These are phyloP conservation scores for Lactuca sativa DNA, from an alignment of 129 eudicot genomes.

Conservation along the genomic window DNA sequence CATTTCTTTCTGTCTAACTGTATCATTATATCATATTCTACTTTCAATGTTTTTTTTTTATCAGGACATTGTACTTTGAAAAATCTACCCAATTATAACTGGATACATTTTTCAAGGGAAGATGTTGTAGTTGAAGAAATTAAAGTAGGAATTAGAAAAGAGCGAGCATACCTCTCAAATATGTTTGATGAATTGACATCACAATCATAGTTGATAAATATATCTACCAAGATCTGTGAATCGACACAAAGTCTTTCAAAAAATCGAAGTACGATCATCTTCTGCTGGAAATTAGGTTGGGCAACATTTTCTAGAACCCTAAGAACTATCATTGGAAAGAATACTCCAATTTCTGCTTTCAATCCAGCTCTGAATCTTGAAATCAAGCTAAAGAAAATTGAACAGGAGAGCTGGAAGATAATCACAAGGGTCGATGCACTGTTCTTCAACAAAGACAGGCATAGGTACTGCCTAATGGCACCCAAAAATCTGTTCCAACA, in stretches of 20 bases:
- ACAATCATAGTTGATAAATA: constrained; percentile 93
- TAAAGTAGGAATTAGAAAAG: constrained; percentile 1
- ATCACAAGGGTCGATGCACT: constrained; percentile 97
- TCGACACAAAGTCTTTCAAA: constrained; percentile 89
- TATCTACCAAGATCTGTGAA: constrained; percentile 97
- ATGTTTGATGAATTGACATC: constrained; percentile 99
- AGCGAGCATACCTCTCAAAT: constrained; percentile 78
- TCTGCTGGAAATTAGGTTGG: constrained; percentile 97
- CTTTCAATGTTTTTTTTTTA: neutral
- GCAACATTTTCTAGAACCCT: constrained; percentile 94
- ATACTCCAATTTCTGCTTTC: constrained; percentile 99
- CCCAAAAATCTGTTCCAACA: constrained; percentile 78
- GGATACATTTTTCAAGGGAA: neutral
- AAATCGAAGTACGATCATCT: constrained; percentile 93
- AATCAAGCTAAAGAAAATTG: constrained; percentile 92
- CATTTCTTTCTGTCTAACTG: no score
- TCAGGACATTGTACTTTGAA: no score
- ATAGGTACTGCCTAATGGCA: constrained; percentile 96
- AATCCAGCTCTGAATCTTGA: constrained; percentile 98
- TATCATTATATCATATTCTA: no score
- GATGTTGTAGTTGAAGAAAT: constrained; percentile 6
- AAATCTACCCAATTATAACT: no score
- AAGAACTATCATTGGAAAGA: constrained; percentile 97
- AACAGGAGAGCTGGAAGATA: constrained; percentile 98
- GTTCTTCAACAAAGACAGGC: constrained; percentile 93